Percentiles rank a stretch among this genome's conserved stretches.
phyloP scores from a whole-genome alignment of 805 yeast species.

The Kazachstania viticola region DNA sequence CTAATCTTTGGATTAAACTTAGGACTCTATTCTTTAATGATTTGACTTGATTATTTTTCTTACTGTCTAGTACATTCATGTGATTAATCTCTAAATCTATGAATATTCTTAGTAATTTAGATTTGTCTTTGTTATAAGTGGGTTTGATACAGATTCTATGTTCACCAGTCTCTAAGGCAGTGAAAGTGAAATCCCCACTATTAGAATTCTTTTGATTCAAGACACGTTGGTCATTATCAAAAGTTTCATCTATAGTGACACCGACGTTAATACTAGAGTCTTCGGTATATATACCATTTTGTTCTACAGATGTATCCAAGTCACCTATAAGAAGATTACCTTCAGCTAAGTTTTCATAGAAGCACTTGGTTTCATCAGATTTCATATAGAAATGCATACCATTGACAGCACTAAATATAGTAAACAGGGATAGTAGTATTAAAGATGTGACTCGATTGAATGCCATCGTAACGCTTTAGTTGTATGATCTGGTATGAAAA shows the following conservation, averaged over 20 bases:
- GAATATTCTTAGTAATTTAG: constrained; percentile 52
- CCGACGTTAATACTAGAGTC: constrained; percentile 46
- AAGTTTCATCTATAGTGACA: constrained; percentile 41
- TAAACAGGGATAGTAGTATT: no score
- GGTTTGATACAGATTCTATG: constrained; percentile 72
- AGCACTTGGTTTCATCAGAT: constrained; percentile 70
- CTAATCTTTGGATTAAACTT: constrained; percentile 45
- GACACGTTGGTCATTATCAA: constrained; percentile 74
- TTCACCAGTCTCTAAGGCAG: constrained; percentile 75
- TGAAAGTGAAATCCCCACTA: constrained; percentile 62
- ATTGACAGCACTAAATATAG: constrained; percentile 1
- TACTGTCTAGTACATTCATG: constrained; percentile 50
- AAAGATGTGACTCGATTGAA: no score
- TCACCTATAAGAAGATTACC: constrained; percentile 74
- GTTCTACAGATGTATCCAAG: constrained; percentile 54
- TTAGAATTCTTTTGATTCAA: constrained; percentile 52
- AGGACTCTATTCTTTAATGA: constrained; percentile 45
- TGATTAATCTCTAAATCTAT: constrained; percentile 66
- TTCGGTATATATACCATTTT: constrained; percentile 36
- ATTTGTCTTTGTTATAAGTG: constrained; percentile 28
- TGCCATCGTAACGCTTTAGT: no score
- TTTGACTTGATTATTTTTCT: constrained; percentile 42
- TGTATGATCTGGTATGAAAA: no score
- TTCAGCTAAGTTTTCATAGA: constrained; percentile 66
- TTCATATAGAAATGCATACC: constrained; percentile 63